Percentiles rank a stretch among this genome's conserved stretches.
Evolutionary conservation across 2,329 filamentous ascomycete genomes (phyloP).

Genomic region (Mycosphaerelloides madeirae): DNA sequence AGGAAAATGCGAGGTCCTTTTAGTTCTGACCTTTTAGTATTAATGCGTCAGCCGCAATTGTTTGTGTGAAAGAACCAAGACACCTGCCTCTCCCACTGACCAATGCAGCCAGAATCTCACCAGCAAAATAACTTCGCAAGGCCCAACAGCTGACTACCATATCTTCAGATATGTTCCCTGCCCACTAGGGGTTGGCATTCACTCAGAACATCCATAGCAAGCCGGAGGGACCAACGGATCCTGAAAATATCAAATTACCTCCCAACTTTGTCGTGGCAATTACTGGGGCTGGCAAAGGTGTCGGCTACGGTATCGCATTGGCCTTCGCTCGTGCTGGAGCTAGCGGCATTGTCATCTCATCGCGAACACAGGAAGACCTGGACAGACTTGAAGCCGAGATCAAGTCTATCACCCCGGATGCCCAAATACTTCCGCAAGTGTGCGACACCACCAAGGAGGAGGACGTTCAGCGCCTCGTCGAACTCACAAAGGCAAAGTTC

Average conservation of each 20-base stretch:
- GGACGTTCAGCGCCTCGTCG: slow-evolving; percentile 8
- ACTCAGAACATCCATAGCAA: slow-evolving; percentile 14
- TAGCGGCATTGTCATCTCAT: slow-evolving; percentile 15
- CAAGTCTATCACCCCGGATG: slow-evolving; percentile 2
- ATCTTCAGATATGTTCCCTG: too few relatives aligned
- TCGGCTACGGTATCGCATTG: slow-evolving; percentile 14
- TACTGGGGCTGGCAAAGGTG: slow-evolving; percentile 16
- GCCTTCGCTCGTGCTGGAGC: slow-evolving; percentile 15
- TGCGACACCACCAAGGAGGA: slow-evolving; percentile 8
- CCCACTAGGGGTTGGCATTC: slow-evolving; percentile 13
- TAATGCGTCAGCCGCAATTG: too few relatives aligned
- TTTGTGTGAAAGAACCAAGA: too few relatives aligned
- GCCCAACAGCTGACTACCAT: too few relatives aligned
- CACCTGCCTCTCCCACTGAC: not conserved
- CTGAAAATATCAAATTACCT: slow-evolving; percentile 11
- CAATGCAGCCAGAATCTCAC: too few relatives aligned
- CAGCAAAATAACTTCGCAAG: too few relatives aligned
- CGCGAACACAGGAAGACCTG: slow-evolving; percentile 12
- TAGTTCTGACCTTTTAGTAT: too few relatives aligned
- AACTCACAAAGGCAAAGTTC: slow-evolving; percentile 8
- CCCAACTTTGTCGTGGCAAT: slow-evolving; percentile 15
- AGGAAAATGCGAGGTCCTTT: too few relatives aligned
- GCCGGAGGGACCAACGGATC: slow-evolving; percentile 14
- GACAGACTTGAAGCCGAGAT: slow-evolving; percentile 9
- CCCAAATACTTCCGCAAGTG: slow-evolving; percentile 1